phyloP scores from a whole-genome alignment of 2,329 filamentous ascomycete genomes.

The Colletotrichum sp. region DNA sequence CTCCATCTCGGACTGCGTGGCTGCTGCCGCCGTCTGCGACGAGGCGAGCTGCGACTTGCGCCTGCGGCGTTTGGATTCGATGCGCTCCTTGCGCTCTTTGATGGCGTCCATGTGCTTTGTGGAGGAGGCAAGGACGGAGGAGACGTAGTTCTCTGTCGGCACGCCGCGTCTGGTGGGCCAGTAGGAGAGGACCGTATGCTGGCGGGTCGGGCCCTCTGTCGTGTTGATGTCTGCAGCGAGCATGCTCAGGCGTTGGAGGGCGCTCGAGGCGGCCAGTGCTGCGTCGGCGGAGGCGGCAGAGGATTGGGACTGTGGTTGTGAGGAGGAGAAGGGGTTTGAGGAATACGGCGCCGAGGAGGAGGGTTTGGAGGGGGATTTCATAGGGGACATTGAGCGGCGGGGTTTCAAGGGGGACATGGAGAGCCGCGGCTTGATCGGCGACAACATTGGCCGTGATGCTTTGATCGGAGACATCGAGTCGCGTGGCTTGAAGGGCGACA shows the following conservation, averaged over 20 bases:
- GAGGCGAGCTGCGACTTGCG: constrained; percentile 12
- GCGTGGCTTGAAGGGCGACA: background rate
- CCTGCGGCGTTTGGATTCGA: constrained; percentile 27
- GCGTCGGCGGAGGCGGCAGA: background rate
- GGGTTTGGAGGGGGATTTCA: background rate
- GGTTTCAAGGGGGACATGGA: constrained; percentile 8
- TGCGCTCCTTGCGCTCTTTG: constrained; percentile 35
- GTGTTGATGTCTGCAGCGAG: constrained; percentile 5
- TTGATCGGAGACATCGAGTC: background rate
- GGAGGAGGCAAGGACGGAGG: constrained; percentile 40
- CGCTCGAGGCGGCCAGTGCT: background rate
- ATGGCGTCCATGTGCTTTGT: constrained; percentile 39
- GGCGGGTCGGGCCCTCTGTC: background rate
- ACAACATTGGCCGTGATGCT: background rate
- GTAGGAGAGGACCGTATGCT: constrained; percentile 35
- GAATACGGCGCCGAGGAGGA: background rate
- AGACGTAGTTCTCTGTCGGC: constrained; percentile 39
- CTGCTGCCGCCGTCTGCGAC: background rate
- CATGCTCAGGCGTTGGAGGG: constrained; percentile 22
- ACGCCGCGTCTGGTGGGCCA: constrained; percentile 45
- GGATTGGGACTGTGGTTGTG: background rate
- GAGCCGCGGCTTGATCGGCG: constrained; percentile 5
- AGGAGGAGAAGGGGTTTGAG: background rate
- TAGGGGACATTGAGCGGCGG: background rate
- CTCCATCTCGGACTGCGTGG: constrained; percentile 14